Base-by-base conservation (phyloP, 2,329 filamentous ascomycete genomes). In the Xylaria polymorpha region DNA sequence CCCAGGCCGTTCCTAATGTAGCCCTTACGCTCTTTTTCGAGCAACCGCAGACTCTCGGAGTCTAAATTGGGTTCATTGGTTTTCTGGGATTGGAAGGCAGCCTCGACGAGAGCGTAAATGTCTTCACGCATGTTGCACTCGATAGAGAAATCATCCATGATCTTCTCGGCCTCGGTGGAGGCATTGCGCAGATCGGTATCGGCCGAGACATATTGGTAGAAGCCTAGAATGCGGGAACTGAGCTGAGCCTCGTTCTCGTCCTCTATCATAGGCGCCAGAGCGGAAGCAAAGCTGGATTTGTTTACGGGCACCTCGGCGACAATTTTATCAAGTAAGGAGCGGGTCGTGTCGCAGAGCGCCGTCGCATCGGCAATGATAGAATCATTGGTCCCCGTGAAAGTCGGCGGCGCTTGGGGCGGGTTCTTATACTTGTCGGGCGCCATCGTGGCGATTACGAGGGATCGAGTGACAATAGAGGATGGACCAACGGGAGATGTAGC, bases 51-150 rank as follows among this genome's bases (percentile, higher is more conserved):
- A 66, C 88, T 91, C 81, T 96, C 93, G 0, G 88, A 83, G 66
- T 93, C 90, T 41, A 94, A 83, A 46, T 83, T 76, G 51, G 84
- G 80, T 70, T 86, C 83, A 50, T 85, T 82, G 67, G 80, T 79
- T 73, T 87, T 86, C 75, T 88, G 86, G 18, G 87, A 84, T 61
- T 87, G 83, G 74, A 85, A 88, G 43, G 86, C 84, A 32, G 86
- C 85, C 56, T 91, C 86, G 32, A 91, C 87, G 3, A 90, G 83
- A 75, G 85, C 84, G 84, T 92, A 96, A 68, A 94, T 87, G 74
- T 96, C 93, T 81, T 95, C 91, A 62, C 93, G 88, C 92, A 95
- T 95, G 76, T 85, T 87, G 64, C 89, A 88, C 81, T 96, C 93
- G 73, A 95, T 94, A 64, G 84, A 82, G 76, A 93, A 94, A 73